phyloP scores from a whole-genome alignment of 2,329 filamentous ascomycete genomes.

The Dothiorella sarmentorum region DNA sequence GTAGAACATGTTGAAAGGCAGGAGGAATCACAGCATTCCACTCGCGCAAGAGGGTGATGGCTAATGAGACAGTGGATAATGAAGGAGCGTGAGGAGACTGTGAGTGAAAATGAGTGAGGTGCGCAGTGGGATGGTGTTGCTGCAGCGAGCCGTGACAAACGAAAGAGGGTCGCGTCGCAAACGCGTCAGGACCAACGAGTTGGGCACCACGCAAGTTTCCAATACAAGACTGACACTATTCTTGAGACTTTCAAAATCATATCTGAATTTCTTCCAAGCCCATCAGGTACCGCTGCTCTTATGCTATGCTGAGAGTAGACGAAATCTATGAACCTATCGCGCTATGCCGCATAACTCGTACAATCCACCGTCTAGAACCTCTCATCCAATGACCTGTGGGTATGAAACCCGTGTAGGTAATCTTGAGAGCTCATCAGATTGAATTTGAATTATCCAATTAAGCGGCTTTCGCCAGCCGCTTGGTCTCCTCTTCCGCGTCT shows the following conservation, averaged over 20 bases:
- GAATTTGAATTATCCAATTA: background rate
- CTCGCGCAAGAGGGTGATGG: background rate
- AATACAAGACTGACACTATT: no score
- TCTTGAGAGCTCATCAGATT: background rate
- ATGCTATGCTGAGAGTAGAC: constrained; percentile 8
- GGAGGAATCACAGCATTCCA: background rate
- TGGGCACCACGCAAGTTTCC: no score
- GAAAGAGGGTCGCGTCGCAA: background rate
- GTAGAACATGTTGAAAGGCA: constrained; percentile 80
- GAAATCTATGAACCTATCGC: constrained; percentile 7
- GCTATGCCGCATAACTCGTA: constrained; percentile 16
- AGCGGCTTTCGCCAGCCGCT: background rate
- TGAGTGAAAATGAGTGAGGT: background rate
- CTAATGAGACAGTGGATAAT: background rate
- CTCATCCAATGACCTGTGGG: constrained; percentile 6
- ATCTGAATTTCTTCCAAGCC: background rate
- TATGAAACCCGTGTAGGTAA: background rate
- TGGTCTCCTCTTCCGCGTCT: background rate
- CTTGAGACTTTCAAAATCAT: background rate
- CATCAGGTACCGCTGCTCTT: background rate
- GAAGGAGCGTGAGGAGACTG: background rate
- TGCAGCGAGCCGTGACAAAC: no score
- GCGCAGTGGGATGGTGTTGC: no score
- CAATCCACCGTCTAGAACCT: constrained; percentile 9
- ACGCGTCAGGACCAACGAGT: background rate